Evolutionary conservation across 1,284 basidiomycete genomes (phyloP).

Genomic region (Ganoderma leucocontextum): DNA sequence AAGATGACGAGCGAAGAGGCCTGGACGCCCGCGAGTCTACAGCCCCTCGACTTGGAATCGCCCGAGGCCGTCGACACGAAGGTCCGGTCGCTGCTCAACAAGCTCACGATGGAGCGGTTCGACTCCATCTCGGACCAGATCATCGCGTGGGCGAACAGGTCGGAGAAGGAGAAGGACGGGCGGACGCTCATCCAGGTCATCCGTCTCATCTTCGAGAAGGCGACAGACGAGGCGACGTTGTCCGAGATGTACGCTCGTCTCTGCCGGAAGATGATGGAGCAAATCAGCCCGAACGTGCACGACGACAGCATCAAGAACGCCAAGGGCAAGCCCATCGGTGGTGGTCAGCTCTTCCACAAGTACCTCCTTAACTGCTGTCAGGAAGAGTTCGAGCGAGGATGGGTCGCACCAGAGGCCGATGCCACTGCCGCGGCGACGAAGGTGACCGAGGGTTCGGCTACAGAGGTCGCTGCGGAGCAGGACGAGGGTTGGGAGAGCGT

Average conservation of each 20-base stretch:
- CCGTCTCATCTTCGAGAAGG: slow-evolving; percentile 95
- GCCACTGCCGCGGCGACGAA: slow-evolving; percentile 43
- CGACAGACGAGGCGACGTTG: slow-evolving; percentile 57
- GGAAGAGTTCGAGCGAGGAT: slow-evolving; percentile 43
- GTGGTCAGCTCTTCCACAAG: slow-evolving; percentile 88
- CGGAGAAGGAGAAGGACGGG: slow-evolving; percentile 90
- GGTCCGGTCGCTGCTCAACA: slow-evolving; percentile 94
- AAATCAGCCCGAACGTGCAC: slow-evolving; percentile 84
- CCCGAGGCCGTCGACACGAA: slow-evolving; percentile 91
- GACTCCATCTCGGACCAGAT: slow-evolving; percentile 71
- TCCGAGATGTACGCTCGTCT: slow-evolving; percentile 66
- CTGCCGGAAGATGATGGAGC: slow-evolving; percentile 78
- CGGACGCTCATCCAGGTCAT: slow-evolving; percentile 95
- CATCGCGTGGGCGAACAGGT: slow-evolving; percentile 92
- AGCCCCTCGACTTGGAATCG: slow-evolving; percentile 65
- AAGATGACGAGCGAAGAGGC: slow-evolving; percentile 66
- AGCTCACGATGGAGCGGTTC: slow-evolving; percentile 96
- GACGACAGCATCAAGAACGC: slow-evolving; percentile 83
- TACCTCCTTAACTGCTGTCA: slow-evolving; percentile 75
- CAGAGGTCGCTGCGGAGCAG: slow-evolving; percentile 67
- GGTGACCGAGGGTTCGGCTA: slow-evolving; percentile 61
- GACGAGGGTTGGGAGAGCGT: slow-evolving; percentile 63
- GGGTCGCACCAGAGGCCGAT: slow-evolving; percentile 56
- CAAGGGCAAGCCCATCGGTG: slow-evolving; percentile 87
- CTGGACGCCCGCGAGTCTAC: slow-evolving; percentile 67